Percentiles rank a stretch among this genome's conserved stretches.
phyloP scores from a whole-genome alignment of 371 early-diverging fungal species.

The Circinella umbellata region DNA sequence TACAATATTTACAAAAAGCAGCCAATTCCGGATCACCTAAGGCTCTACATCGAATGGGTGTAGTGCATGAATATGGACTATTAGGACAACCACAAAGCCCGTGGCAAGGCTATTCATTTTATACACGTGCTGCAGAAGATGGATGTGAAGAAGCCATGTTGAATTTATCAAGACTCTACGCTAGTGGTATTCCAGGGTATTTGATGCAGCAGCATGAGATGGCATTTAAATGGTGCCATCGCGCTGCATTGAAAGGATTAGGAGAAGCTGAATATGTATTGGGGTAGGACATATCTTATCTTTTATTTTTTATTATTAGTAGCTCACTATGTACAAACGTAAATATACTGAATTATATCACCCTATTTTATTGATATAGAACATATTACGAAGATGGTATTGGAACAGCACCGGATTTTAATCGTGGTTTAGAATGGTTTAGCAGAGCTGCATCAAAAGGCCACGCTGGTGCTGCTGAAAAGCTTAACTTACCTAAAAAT shows the following conservation, averaged over 20 bases:
- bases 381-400: constrained; percentile 47
- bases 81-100: constrained; percentile 20
- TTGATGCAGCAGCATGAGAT: constrained; percentile 19
- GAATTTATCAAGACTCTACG: constrained; percentile 20
- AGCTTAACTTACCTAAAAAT: constrained; percentile 29
- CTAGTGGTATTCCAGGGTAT: constrained; percentile 22
- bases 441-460: constrained; percentile 44
- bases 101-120: constrained; percentile 18
- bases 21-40: constrained; percentile 13
- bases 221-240: constrained; percentile 36
- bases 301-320: no score
- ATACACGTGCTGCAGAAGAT: constrained; percentile 26
- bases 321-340: no score
- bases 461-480: constrained; percentile 33
- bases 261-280: constrained; percentile 28
- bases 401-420: constrained; percentile 33
- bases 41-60: constrained; percentile 27
- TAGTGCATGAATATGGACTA: constrained; percentile 22
- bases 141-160: constrained; percentile 28
- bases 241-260: constrained; percentile 27
- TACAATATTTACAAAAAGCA: constrained; percentile 26
- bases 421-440: constrained; percentile 36
- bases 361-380: constrained; percentile 8
- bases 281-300: constrained; percentile 13
- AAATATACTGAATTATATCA: no score